These are phyloP conservation scores for Fonsecaea monophora DNA, from an alignment of 2,329 filamentous ascomycete species.

Conservation along the genomic window DNA sequence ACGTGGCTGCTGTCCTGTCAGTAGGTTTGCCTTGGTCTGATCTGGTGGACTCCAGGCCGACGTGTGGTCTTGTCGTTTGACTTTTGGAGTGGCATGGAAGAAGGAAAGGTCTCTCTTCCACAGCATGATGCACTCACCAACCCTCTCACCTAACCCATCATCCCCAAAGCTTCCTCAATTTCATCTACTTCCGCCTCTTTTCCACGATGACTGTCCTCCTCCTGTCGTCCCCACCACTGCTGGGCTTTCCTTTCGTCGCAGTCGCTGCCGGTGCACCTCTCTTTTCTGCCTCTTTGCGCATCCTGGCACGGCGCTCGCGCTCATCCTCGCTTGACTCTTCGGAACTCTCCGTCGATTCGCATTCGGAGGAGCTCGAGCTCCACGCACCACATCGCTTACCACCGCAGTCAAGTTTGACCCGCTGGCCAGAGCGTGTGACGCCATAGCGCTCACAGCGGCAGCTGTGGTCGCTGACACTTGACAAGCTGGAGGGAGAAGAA, in stretches of 20 bases:
- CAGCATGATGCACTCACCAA: conserved; percentile 9
- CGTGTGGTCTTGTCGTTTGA: conserved; percentile 6
- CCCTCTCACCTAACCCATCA: not conserved
- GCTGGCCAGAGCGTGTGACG: conserved; percentile 89
- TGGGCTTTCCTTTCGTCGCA: conserved; percentile 5
- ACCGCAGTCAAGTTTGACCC: conserved; percentile 95
- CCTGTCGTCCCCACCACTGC: conserved; percentile 14
- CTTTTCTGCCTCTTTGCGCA: conserved; percentile 29
- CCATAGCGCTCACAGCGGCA: conserved; percentile 97
- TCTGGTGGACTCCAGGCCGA: conserved; percentile 13
- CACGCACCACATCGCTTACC: conserved; percentile 83
- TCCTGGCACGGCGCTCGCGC: conserved; percentile 28
- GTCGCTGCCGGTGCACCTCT: conserved; percentile 11
- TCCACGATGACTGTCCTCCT: conserved; percentile 28
- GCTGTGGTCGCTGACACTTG: conserved; percentile 70
- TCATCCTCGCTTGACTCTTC: conserved; percentile 38
- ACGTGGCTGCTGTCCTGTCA: conserved; percentile 7
- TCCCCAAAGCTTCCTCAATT: not conserved
- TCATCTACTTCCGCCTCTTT: conserved; percentile 29
- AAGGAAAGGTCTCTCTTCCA: conserved; percentile 21
- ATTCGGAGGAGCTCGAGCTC: conserved; percentile 38
- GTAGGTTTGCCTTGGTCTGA: not conserved
- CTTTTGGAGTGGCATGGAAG: conserved; percentile 10
- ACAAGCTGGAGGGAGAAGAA: conserved; percentile 61
- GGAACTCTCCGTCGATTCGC: conserved; percentile 31